Evolutionary conservation across 768 basidiomycete genomes (phyloP).

Genomic region (Tricholoma bakamatsutake): DNA sequence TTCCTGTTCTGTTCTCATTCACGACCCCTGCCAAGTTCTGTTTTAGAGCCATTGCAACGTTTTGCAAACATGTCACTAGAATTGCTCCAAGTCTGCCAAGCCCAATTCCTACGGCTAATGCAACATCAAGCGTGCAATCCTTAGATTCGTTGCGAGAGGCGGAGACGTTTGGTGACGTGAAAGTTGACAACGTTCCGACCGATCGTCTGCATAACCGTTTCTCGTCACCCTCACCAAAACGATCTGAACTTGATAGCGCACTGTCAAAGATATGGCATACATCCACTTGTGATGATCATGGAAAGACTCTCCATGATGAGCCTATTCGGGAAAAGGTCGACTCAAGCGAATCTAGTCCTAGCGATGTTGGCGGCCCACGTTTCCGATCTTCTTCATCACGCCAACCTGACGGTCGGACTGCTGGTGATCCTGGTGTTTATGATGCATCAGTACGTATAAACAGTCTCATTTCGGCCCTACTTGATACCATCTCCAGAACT

Average conservation of each 20-base stretch:
- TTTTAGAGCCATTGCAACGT: conserved; percentile 70
- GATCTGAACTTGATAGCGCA: conserved; percentile 16
- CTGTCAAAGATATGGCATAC: conserved; percentile 10
- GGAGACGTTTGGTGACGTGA: background rate
- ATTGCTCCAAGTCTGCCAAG: conserved; percentile 23
- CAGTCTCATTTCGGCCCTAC: background rate
- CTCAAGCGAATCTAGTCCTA: conserved; percentile 12
- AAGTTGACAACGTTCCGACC: background rate
- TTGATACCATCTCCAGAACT: conserved; percentile 23
- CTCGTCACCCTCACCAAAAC: conserved; percentile 13
- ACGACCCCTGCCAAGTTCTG: conserved; percentile 77
- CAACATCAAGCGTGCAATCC: conserved; percentile 5
- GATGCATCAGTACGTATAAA: conserved; percentile 35
- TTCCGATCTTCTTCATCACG: conserved; percentile 17
- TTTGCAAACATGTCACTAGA: conserved; percentile 61
- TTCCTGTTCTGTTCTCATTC: conserved; percentile 71
- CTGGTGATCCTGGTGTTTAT: conserved; percentile 64
- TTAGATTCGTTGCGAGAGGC: background rate
- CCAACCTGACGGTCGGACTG: conserved; percentile 27
- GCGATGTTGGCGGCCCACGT: conserved; percentile 32
- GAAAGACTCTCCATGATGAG: background rate
- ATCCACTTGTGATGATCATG: conserved; percentile 2
- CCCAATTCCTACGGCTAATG: conserved; percentile 6
- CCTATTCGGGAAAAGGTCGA: background rate
- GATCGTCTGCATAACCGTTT: background rate